phyloP scores from a whole-genome alignment of 495 filamentous ascomycete genomes.

The Pyrenopolyporus hunteri region DNA sequence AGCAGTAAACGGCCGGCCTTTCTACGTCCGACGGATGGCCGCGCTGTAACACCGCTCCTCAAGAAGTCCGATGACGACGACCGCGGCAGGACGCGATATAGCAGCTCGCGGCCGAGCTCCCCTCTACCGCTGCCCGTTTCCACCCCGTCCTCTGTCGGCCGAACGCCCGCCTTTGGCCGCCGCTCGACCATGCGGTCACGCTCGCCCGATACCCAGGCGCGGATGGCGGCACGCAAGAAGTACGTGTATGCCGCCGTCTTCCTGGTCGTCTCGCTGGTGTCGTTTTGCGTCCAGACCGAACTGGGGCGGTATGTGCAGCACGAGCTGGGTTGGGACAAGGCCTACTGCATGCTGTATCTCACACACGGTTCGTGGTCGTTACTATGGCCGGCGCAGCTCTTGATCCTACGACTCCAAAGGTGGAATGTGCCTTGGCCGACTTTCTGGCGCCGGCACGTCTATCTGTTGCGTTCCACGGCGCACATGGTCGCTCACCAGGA shows the following conservation, averaged over 20 bases:
- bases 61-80: conserved; percentile 55
- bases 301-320: conserved; percentile 92
- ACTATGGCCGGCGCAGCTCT: conserved; percentile 83
- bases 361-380: conserved; percentile 93
- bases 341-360: conserved; percentile 97
- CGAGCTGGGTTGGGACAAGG: conserved; percentile 88
- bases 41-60: conserved; percentile 61
- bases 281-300: conserved; percentile 90
- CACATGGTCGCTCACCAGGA: conserved; percentile 82
- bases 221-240: conserved; percentile 70
- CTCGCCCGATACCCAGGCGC: conserved; percentile 62
- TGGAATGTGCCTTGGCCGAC: conserved; percentile 75
- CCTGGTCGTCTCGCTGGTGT: conserved; percentile 75
- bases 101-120: conserved; percentile 45
- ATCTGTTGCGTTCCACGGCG: conserved; percentile 75
- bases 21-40: conserved; percentile 58
- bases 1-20: conserved; percentile 45
- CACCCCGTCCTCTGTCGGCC: conserved; percentile 26
- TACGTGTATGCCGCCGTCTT: conserved; percentile 88
- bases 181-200: conserved; percentile 66
- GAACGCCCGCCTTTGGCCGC: conserved; percentile 48
- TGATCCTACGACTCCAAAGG: conserved; percentile 76
- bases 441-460: conserved; percentile 85
- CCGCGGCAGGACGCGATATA: conserved; percentile 52
- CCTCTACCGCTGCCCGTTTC: conserved; percentile 29